Evolutionary conservation across 257 asterid species (phyloP).

Genomic region (Solanum chiquidenum): DNA sequence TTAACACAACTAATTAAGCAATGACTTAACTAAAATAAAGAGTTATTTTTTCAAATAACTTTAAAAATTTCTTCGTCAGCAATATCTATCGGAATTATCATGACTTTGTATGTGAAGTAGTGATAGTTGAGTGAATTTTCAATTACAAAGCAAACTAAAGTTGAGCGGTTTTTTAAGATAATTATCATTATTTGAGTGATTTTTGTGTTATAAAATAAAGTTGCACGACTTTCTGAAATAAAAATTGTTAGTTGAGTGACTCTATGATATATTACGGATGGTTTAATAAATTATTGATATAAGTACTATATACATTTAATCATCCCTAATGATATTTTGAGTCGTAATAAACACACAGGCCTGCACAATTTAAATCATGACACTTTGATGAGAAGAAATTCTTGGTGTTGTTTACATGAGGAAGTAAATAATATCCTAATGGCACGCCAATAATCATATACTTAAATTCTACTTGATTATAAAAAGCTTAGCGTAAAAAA

Average conservation of each 20-base stretch:
- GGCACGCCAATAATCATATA: background rate
- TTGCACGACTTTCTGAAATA: background rate
- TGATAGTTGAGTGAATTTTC: background rate
- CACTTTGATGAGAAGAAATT: background rate
- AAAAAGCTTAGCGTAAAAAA: background rate
- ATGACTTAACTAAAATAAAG: background rate
- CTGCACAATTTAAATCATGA: background rate
- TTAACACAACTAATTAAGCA: background rate
- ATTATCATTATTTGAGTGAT: background rate
- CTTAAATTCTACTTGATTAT: background rate
- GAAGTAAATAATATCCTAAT: background rate
- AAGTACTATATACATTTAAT: background rate
- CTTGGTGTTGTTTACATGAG: background rate
- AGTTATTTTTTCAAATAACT: background rate
- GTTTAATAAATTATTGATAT: background rate
- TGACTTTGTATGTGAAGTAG: background rate
- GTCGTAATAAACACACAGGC: background rate
- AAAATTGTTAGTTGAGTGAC: background rate
- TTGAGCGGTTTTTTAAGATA: background rate
- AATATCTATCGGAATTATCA: background rate
- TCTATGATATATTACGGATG: background rate
- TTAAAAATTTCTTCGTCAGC: accelerated
- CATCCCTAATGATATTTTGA: background rate
- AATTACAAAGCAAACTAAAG: background rate
- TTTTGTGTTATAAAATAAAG: background rate